phyloP scores from a whole-genome alignment of 108 stramenopile species.

The Pseudonitzschia delicatissima region DNA sequence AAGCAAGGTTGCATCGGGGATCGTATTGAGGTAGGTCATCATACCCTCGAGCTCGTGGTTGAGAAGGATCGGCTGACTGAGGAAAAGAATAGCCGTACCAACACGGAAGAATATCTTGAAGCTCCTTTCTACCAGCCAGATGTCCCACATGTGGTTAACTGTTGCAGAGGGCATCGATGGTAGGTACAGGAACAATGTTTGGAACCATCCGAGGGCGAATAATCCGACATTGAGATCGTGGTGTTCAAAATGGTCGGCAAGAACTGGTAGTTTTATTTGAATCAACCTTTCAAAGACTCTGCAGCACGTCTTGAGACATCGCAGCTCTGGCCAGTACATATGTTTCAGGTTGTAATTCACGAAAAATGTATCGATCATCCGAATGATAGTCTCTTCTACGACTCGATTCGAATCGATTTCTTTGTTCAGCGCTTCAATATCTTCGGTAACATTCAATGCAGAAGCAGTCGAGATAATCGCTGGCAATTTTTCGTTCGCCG shows the following conservation, averaged over 20 bases:
- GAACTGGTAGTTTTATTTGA: constrained; percentile 79
- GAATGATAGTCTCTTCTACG: constrained; percentile 76
- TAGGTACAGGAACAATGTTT: constrained; percentile 84
- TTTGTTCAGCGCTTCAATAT: constrained; percentile 11
- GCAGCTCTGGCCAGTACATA: constrained; percentile 87
- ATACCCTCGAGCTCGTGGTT: constrained; percentile 90
- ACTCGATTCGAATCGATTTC: constrained; percentile 51
- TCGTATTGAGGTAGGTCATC: constrained; percentile 91
- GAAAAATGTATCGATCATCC: constrained; percentile 81
- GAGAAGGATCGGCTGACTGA: constrained; percentile 82
- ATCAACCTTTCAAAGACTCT: constrained; percentile 81
- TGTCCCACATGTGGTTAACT: constrained; percentile 91
- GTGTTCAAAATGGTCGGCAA: constrained; percentile 90
- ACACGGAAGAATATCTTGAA: constrained; percentile 91
- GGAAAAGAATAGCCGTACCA: constrained; percentile 84
- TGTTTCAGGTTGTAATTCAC: constrained; percentile 78
- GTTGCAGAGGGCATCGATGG: constrained; percentile 91
- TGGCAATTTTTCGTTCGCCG: constrained; percentile 52
- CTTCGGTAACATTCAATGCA: not conserved
- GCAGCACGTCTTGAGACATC: constrained; percentile 83
- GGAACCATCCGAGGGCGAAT: constrained; percentile 91
- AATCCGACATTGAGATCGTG: constrained; percentile 86
- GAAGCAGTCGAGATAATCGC: constrained; percentile 17
- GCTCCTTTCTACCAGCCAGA: constrained; percentile 87
- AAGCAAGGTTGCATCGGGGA: constrained; percentile 87